Evolutionary conservation across 441 rosid genomes (phyloP).

Genomic region (Flueggea neowawraea): DNA sequence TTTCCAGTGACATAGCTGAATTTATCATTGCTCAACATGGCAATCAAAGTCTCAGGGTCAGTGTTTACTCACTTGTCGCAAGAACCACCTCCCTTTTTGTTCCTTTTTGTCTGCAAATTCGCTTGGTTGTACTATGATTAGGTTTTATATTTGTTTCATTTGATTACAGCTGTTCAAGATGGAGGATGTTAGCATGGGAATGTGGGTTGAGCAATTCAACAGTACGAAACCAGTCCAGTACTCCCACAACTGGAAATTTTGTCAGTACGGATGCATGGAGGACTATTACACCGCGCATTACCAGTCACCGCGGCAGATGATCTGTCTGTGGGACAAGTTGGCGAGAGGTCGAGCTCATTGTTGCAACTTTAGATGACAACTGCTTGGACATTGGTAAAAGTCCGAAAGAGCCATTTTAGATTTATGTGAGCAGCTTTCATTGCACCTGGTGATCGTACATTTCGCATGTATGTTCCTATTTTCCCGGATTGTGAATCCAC

Average conservation of each 20-base stretch:
- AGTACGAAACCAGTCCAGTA: slow-evolving; percentile 59
- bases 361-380: slow-evolving; percentile 79
- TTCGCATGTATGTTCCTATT: neutral
- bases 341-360: slow-evolving; percentile 66
- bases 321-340: slow-evolving; percentile 89
- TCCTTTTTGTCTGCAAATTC: neutral
- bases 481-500: neutral
- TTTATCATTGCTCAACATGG: slow-evolving; percentile 57
- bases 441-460: neutral
- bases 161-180: slow-evolving; percentile 85
- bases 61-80: slow-evolving; percentile 7
- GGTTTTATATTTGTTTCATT: too few species aligned
- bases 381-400: neutral
- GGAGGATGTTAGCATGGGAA: slow-evolving; percentile 99
- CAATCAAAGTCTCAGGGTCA: slow-evolving; percentile 66
- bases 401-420: neutral
- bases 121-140: too few species aligned
- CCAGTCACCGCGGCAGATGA: slow-evolving; percentile 97
- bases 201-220: slow-evolving; percentile 96
- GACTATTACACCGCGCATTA: slow-evolving; percentile 92
- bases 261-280: slow-evolving; percentile 93
- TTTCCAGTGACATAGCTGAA: slow-evolving; percentile 73
- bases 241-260: slow-evolving; percentile 93
- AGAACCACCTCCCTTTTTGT: neutral
- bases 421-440: neutral